Evolutionary conservation across 805 yeast species (phyloP).

Genomic region (Candida pini): DNA sequence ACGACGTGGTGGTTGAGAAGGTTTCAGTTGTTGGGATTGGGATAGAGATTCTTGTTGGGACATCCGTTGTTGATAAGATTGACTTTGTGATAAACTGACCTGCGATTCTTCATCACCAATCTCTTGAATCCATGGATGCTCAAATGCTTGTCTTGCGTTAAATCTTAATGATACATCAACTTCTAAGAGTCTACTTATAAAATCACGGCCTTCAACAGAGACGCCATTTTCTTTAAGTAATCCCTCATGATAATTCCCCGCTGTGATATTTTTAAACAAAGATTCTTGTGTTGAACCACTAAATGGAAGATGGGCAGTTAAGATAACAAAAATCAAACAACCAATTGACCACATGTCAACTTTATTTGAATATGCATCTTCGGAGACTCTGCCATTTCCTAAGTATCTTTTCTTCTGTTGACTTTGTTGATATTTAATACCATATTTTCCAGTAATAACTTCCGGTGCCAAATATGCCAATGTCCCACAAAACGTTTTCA

Average conservation of each 20-base stretch:
- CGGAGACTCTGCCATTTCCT: constrained; percentile 28
- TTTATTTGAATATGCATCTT: constrained; percentile 62
- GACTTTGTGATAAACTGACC: constrained; percentile 63
- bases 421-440: constrained; percentile 22
- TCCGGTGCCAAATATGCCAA: constrained; percentile 97
- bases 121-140: constrained; percentile 73
- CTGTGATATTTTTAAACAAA: constrained; percentile 65
- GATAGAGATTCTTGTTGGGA: constrained; percentile 14
- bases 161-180: constrained; percentile 71
- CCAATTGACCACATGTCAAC: constrained; percentile 99
- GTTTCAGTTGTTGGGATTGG: background rate
- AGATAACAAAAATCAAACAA: constrained; percentile 82
- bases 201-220: constrained; percentile 65
- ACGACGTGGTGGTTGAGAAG: no score
- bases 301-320: constrained; percentile 93
- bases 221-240: constrained; percentile 58
- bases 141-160: constrained; percentile 69
- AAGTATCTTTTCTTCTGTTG: constrained; percentile 22
- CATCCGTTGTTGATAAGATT: constrained; percentile 55
- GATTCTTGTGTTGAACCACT: constrained; percentile 89
- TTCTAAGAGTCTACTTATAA: constrained; percentile 63
- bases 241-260: constrained; percentile 76
- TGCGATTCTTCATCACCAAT: constrained; percentile 26
- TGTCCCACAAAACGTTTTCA: constrained; percentile 98
- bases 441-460: constrained; percentile 57